Evolutionary conservation across 2,329 filamentous ascomycete genomes (phyloP), one percentile per base, ranked within the genome.

Genomic region (Pseudocercospora fuligena): DNA sequence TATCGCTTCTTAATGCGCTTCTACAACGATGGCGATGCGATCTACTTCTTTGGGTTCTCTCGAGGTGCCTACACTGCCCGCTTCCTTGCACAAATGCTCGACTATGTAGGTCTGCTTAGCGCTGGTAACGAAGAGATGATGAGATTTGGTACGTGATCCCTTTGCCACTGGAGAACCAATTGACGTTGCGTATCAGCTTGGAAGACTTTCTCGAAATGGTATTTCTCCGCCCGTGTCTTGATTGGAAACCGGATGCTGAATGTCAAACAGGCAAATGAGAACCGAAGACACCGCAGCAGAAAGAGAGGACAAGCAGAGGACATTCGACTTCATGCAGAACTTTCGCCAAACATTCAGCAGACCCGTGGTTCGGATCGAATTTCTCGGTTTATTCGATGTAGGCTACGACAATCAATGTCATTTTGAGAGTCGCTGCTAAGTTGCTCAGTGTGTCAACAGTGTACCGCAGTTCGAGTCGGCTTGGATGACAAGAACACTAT

Each of bases 51-150:
- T 27, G 68, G 68, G 12, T 69, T 70, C 68, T 56, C 47, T 23
- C 59, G 66, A 53, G 68, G 68, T 7, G 76, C 77, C 1, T 78
- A 76, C 56, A 78, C 77, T 0, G 76, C 77, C 7, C 72, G 77
- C 4, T 79, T 78, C 49, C 71, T 78, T 92, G 91, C 92, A 0
- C 92, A 95, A 75, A 72, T 73, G 70, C 58, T 69, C 6, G 92
- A 95, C 73, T 89, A 92, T 71, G 89, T 95, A 63, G 92, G 93
- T 1, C 83, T 96, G 0, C 83, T 96, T 14, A 90, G 89, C 12
- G 89, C 91, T 60, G 92, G 92, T 11, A 96, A 96, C 72, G 91
- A 96, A 74, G 92, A 95, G 72, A 90, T 95, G 88, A 88, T 92
- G 60, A 84, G 86, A 3, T 96, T 96, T 76, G 69, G 64, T 64